phyloP scores from a whole-genome alignment of 345 rosid genomes.

The Sapria himalayana region DNA sequence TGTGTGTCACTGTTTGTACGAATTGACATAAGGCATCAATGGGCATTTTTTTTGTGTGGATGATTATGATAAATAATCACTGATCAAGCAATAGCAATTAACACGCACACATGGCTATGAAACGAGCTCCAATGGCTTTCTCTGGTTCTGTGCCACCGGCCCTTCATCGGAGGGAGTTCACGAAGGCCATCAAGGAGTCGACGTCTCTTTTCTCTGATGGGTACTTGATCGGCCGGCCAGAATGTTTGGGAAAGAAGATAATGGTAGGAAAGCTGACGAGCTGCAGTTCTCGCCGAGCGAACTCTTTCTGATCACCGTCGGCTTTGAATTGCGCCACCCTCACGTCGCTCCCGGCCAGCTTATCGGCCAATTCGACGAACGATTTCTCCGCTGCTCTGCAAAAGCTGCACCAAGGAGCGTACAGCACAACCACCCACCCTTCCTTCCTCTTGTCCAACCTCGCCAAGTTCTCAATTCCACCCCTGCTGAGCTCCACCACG shows the following conservation, averaged over 20 bases:
- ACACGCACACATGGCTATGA: no score
- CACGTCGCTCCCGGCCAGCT: constrained; percentile 1
- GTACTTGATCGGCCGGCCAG: constrained; percentile 2
- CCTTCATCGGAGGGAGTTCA: constrained; percentile 3
- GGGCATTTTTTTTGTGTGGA: no score
- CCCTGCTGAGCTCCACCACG: constrained; percentile 1
- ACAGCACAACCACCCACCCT: constrained; percentile 3
- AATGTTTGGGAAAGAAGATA: constrained; percentile 3
- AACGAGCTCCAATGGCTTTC: no score
- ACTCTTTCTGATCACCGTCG: constrained; percentile 6
- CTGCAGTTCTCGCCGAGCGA: constrained; percentile 4
- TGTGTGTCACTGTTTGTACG: no score
- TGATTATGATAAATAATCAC: no score
- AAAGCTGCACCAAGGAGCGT: constrained; percentile 7
- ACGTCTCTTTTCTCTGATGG: constrained; percentile 6
- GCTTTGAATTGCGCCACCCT: constrained; percentile 7
- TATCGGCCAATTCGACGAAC: constrained; percentile 5
- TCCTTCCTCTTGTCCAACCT: neutral
- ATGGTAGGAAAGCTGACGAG: constrained; percentile 6
- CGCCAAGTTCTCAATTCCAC: constrained; percentile 6
- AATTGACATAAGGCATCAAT: no score
- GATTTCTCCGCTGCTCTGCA: constrained; percentile 7
- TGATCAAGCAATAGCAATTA: no score
- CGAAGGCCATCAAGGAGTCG: constrained; percentile 5
- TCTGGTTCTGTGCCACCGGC: no score